A percentile compares a stretch with the other conserved stretches of the same genome.
Conservation (phyloP, 225 moss, liverwort and hornwort genomes). For the Pseudoscleropodium purum region DNA sequence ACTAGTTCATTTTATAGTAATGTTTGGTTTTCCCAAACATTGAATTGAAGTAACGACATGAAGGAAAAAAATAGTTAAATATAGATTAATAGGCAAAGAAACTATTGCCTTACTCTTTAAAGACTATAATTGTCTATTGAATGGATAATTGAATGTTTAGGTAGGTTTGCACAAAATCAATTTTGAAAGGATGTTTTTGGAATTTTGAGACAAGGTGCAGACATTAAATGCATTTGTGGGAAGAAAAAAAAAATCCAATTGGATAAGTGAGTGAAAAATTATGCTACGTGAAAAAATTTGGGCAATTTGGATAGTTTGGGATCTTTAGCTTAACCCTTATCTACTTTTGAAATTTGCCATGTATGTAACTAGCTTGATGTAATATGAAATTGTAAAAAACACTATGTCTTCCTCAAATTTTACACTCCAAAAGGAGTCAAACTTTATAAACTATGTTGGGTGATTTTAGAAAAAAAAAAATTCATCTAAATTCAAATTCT, state of each 20-base stretch:
- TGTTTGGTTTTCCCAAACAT: neutral
- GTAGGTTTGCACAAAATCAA: neutral
- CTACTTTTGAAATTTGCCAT: neutral
- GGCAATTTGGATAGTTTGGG: rapidly evolving
- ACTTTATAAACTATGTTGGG: neutral
- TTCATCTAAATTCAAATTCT: neutral
- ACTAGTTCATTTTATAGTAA: neutral
- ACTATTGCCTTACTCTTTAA: neutral
- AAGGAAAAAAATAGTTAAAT: neutral
- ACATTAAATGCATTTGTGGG: rapidly evolving
- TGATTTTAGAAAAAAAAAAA: neutral
- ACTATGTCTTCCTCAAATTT: neutral
- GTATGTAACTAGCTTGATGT: neutral
- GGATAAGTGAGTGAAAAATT: rapidly evolving
- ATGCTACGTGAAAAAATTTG: rapidly evolving
- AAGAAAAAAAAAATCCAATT: neutral
- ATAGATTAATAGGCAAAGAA: neutral
- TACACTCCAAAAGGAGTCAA: neutral
- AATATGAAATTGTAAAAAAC: neutral
- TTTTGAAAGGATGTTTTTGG: neutral
- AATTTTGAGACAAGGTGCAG: neutral
- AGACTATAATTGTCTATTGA: neutral
- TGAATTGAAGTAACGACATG: neutral
- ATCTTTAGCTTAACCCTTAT: neutral
- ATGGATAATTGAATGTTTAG: neutral